Evolutionary conservation across 441 rosid genomes (phyloP).

Genomic region (Mallotus japonicus): DNA sequence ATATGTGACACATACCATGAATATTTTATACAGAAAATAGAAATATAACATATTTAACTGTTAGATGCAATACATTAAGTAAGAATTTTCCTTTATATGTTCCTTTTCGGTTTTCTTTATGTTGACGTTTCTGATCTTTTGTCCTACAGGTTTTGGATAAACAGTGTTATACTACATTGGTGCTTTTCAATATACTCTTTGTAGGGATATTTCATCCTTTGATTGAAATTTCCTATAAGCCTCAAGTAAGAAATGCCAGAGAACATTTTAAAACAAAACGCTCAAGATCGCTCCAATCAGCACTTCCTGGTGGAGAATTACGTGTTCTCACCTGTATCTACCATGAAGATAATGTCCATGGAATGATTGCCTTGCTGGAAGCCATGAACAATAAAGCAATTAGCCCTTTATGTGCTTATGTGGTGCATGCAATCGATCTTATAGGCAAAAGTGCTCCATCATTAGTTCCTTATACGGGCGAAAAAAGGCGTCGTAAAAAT

Average conservation of each 20-base stretch:
- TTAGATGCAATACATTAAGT: no score
- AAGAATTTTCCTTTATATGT: no score
- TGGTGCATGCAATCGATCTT: constrained; percentile 31
- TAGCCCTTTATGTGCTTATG: constrained; percentile 22
- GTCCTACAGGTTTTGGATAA: constrained; percentile 9
- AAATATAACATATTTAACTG: no score
- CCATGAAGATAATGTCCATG: constrained; percentile 24
- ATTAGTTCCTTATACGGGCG: constrained; percentile 21
- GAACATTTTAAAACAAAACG: neutral
- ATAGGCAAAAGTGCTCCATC: constrained; percentile 30
- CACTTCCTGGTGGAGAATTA: constrained; percentile 30
- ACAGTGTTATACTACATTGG: constrained; percentile 26
- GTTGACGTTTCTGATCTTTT: neutral
- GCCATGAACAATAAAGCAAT: constrained; percentile 15
- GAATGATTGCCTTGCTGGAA: constrained; percentile 32
- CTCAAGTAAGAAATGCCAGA: constrained; percentile 1
- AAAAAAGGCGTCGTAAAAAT: neutral
- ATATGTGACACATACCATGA: no score
- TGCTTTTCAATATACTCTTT: constrained; percentile 23
- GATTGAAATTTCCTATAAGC: constrained; percentile 22
- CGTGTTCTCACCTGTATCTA: constrained; percentile 31
- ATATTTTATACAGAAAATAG: no score
- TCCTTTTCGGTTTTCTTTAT: no score
- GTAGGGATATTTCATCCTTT: constrained; percentile 14
- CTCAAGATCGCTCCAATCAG: constrained; percentile 30